Evolutionary conservation across 208 protist species (phyloP), one percentile per base, ranked within the genome.

Genomic region (Naegleria lovaniensis): DNA sequence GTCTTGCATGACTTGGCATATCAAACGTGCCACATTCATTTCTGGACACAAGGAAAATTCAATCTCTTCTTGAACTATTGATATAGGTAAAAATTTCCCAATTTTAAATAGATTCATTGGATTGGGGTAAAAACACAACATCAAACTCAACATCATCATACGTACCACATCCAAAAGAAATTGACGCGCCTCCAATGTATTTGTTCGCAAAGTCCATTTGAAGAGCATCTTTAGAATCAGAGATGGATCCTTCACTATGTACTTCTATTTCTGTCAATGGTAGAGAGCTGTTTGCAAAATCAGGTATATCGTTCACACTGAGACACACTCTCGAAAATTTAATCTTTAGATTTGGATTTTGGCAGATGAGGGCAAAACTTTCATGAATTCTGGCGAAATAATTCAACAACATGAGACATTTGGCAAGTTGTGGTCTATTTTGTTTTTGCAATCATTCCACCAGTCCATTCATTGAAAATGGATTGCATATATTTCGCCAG

Each of bases 61-160:
- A 38, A 79, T 79, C 36, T 79, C 67, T 79, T 79, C 67, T 79
- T 79, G 67, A 79, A 79, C 67, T 67, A 67, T 67, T 15, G 19
- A 67, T 67, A 58, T 58, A 58, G 55, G 43, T 9, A 48, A 48
- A 7, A 48, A 48, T n/a, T n/a, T n/a, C n/a, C n/a, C n/a, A n/a
- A n/a, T n/a, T n/a, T n/a, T n/a, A n/a, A n/a, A n/a, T n/a, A n/a
- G n/a, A n/a, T n/a, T n/a, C n/a, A n/a, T n/a, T n/a, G n/a, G n/a
- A n/a, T n/a, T n/a, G n/a, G n/a, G n/a, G n/a, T n/a, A n/a, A n/a
- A n/a, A n/a, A n/a, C n/a, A n/a, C n/a, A n/a, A n/a, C n/a, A n/a
- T n/a, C n/a, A n/a, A n/a, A n/a, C n/a, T n/a, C n/a, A n/a, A n/a
- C n/a, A n/a, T n/a, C n/a, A n/a, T n/a, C 15, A 58, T 67, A 67